Conservation (phyloP, 495 filamentous ascomycete species). For the Penicillium riverlandense region DNA sequence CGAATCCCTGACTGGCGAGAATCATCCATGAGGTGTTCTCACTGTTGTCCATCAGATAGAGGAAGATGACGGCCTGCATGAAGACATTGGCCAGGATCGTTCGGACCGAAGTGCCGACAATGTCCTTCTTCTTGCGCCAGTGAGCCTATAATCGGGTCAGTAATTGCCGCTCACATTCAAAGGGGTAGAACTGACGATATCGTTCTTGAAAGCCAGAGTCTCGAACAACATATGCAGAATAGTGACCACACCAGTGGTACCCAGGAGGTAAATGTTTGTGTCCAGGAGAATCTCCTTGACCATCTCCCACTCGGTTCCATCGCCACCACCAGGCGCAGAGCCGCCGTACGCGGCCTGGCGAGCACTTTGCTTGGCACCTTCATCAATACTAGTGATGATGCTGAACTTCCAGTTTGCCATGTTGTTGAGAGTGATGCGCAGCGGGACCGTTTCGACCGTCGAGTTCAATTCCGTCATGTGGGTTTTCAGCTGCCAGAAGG, state of each 20-base stretch:
- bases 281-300: conserved; percentile 91
- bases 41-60: conserved; percentile 97
- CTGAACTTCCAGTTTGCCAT: conserved; percentile 87
- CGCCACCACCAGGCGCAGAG: conserved; percentile 56
- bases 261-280: conserved; percentile 86
- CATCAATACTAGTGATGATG: conserved; percentile 75
- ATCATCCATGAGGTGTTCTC: conserved; percentile 99
- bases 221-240: conserved; percentile 94
- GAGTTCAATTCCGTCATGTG: conserved; percentile 91
- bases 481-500: conserved; percentile 89
- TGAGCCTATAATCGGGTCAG: conserved; percentile 49
- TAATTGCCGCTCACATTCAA: background rate
- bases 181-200: conserved; percentile 53
- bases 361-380: conserved; percentile 74
- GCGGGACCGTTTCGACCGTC: conserved; percentile 76
- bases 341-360: conserved; percentile 61
- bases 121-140: conserved; percentile 99
- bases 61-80: conserved; percentile 94
- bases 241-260: conserved; percentile 74
- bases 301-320: conserved; percentile 85
- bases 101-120: conserved; percentile 88
- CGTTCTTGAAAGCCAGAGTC: conserved; percentile 92
- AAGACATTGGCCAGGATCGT: conserved; percentile 97
- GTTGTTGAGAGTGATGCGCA: conserved; percentile 80
- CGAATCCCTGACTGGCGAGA: conserved; percentile 82